Percentiles rank a stretch among this genome's conserved stretches.
These are phyloP conservation scores for Huiozyma naganishii DNA, from an alignment of 805 yeast genomes.

Conservation along the genomic window DNA sequence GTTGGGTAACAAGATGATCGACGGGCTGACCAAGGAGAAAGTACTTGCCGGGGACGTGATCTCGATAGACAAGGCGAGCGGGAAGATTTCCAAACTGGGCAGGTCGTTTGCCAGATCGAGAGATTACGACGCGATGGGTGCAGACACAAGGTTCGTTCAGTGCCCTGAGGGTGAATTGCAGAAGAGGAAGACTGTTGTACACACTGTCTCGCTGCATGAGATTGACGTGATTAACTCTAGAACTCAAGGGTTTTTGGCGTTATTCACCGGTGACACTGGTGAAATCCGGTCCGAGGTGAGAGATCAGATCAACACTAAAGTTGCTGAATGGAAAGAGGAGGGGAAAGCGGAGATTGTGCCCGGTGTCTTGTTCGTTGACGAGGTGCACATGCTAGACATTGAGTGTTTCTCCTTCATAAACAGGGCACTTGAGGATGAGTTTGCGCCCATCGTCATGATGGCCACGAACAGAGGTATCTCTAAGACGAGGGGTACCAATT, in stretches of 20 bases:
- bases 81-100: constrained; percentile 88
- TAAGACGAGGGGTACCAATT: constrained; percentile 86
- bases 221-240: constrained; percentile 95
- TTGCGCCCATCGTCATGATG: constrained; percentile 95
- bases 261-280: constrained; percentile 94
- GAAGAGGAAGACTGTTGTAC: constrained; percentile 89
- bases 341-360: constrained; percentile 97
- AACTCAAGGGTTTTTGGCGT: constrained; percentile 93
- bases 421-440: constrained; percentile 91
- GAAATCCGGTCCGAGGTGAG: constrained; percentile 93
- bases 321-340: constrained; percentile 97
- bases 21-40: constrained; percentile 86
- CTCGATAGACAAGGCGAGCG: constrained; percentile 89
- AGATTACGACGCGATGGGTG: constrained; percentile 98
- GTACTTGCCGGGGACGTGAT: constrained; percentile 96
- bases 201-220: constrained; percentile 95
- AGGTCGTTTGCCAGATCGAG: constrained; percentile 93
- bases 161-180: constrained; percentile 98
- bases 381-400: constrained; percentile 95
- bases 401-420: constrained; percentile 93
- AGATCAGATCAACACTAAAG: constrained; percentile 92
- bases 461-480: constrained; percentile 96
- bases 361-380: constrained; percentile 95
- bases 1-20: constrained; percentile 88
- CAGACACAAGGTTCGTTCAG: constrained; percentile 94